Conservation (phyloP, 129 eudicot species). For the Flaveria trinervia region DNA sequence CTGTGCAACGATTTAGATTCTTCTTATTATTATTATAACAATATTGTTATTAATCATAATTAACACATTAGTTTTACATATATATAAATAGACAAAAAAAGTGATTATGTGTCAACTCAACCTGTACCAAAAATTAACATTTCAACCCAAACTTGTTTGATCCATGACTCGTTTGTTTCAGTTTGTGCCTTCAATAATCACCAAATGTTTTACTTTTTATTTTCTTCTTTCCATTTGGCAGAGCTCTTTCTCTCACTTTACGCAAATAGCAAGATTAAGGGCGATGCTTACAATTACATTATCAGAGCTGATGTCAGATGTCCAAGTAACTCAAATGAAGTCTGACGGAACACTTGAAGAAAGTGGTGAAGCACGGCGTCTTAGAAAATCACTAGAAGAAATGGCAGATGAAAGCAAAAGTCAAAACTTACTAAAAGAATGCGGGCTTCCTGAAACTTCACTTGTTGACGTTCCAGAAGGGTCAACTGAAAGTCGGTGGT, state of each 20-base stretch:
- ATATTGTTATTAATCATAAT: background rate
- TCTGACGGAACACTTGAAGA: constrained; percentile 98
- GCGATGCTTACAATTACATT: constrained; percentile 93
- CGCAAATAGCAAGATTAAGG: constrained; percentile 85
- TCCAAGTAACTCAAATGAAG: constrained; percentile 95
- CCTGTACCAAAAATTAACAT: background rate
- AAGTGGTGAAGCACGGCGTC: constrained; percentile 95
- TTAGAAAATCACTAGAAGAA: constrained; percentile 87
- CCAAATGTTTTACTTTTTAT: constrained; percentile 10
- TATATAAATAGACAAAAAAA: background rate
- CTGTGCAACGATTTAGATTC: background rate
- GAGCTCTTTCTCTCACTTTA: constrained; percentile 90
- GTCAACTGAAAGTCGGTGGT: constrained; percentile 67
- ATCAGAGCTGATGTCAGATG: constrained; percentile 98
- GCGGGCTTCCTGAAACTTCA: constrained; percentile 66
- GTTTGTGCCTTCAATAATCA: background rate
- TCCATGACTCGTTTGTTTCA: background rate
- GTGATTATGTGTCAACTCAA: background rate
- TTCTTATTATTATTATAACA: background rate
- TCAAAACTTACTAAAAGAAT: constrained; percentile 50
- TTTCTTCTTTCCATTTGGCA: constrained; percentile 38
- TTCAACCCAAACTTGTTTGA: background rate
- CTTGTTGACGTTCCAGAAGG: constrained; percentile 57
- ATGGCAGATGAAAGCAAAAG: constrained; percentile 85
- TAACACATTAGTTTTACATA: background rate